Conservation (phyloP, 441 rosid species). For the Erodium moschatum region DNA sequence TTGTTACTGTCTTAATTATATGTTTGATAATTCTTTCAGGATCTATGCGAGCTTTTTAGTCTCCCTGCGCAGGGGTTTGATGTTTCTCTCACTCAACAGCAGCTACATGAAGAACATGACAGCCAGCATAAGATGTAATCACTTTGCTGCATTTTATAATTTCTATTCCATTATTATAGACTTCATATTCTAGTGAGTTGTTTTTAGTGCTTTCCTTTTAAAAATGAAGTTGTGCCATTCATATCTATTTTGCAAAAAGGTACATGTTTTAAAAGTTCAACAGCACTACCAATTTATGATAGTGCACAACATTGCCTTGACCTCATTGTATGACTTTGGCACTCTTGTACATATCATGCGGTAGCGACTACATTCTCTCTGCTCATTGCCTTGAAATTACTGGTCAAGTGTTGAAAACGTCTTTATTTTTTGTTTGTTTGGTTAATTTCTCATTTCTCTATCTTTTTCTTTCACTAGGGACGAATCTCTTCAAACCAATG, state of each 20-base stretch:
- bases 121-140: slow-evolving; percentile 57
- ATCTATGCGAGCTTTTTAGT: slow-evolving; percentile 80
- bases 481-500: slow-evolving; percentile 47
- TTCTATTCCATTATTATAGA: too few relatives aligned
- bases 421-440: background rate
- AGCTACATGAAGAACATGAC: slow-evolving; percentile 82
- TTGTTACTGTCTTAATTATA: slow-evolving; percentile 2
- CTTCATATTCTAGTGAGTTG: background rate
- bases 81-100: slow-evolving; percentile 76
- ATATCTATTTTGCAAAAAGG: background rate
- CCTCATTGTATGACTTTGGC: background rate
- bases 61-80: slow-evolving; percentile 85
- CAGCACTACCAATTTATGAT: background rate
- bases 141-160: background rate
- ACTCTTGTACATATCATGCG: background rate
- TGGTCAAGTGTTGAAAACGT: background rate
- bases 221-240: background rate
- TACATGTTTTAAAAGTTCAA: background rate
- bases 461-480: slow-evolving; percentile 36
- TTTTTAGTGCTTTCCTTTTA: background rate
- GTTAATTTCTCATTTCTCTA: slow-evolving; percentile 12
- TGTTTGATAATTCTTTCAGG: slow-evolving; percentile 36
- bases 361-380: background rate
- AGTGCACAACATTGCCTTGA: too few relatives aligned
- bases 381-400: background rate